A percentile compares a stretch with the other conserved stretches of the same genome.
Conservation (phyloP, 495 filamentous ascomycete species). For the Friedmanniomyces endolithicus region DNA sequence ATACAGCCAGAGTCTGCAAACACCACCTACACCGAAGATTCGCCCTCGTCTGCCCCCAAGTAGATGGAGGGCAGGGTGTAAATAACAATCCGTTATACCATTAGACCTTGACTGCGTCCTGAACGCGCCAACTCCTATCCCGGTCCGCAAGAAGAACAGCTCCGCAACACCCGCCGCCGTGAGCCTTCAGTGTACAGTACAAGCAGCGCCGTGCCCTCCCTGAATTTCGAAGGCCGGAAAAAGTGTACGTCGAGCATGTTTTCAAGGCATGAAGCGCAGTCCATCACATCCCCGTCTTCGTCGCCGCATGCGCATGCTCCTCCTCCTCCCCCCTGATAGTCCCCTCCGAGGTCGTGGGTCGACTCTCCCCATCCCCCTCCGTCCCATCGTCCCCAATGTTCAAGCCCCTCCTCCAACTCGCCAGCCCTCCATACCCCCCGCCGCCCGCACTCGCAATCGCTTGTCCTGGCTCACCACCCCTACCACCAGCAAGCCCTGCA, state of each 20-base stretch:
- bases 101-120: no score
- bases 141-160: no score
- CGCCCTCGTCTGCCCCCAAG: no score
- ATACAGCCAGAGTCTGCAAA: no score
- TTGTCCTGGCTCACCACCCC: slow-evolving; percentile 34
- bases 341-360: slow-evolving; percentile 4
- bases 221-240: no score
- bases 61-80: no score
- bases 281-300: neutral
- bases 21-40: no score
- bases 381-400: slow-evolving; percentile 9
- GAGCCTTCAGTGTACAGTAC: neutral
- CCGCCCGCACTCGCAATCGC: neutral
- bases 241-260: no score
- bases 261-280: neutral
- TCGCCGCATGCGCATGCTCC: neutral
- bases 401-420: slow-evolving; percentile 23
- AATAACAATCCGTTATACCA: no score
- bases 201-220: neutral
- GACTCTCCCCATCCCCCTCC: slow-evolving; percentile 1
- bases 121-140: no score
- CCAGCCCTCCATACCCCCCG: slow-evolving; percentile 4
- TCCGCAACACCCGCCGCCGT: neutral
- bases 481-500: slow-evolving; percentile 35
- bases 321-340: slow-evolving; percentile 3